These are phyloP conservation scores for Globisporangium ultimum DNA, from an alignment of 352 stramenopile genomes.

Conservation along the genomic window DNA sequence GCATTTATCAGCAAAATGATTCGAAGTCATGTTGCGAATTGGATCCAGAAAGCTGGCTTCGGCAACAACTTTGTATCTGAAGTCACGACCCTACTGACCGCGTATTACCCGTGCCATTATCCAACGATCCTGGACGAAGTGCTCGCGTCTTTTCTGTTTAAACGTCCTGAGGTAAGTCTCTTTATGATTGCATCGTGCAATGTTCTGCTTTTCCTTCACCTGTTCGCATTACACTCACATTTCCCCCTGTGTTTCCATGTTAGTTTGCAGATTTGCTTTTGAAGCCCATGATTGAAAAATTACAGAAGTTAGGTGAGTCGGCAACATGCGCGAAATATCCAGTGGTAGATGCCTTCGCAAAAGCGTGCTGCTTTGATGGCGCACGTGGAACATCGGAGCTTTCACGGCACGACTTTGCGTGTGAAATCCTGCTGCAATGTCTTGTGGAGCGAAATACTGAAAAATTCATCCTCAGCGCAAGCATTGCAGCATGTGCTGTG, in stretches of 20 bases:
- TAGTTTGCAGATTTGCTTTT: conserved; percentile 60
- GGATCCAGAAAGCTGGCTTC: conserved; percentile 64
- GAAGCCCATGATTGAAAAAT: conserved; percentile 65
- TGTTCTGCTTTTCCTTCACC: too few species aligned
- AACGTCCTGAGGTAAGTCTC: conserved; percentile 46
- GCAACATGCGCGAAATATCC: conserved; percentile 60
- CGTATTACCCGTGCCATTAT: conserved; percentile 83
- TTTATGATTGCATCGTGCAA: not conserved
- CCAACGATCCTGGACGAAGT: conserved; percentile 82
- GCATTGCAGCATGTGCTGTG: conserved; percentile 60
- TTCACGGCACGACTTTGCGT: conserved; percentile 59
- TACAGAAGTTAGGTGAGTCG: conserved; percentile 60
- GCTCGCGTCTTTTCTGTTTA: conserved; percentile 70
- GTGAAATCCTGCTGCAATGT: conserved; percentile 64
- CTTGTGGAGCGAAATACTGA: conserved; percentile 74
- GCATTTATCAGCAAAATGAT: conserved; percentile 50
- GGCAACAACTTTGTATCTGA: conserved; percentile 66
- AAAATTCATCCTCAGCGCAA: conserved; percentile 70
- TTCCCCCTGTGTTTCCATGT: not conserved
- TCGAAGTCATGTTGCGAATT: conserved; percentile 65
- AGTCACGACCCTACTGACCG: conserved; percentile 62
- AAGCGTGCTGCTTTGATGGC: conserved; percentile 22
- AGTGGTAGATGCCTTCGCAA: conserved; percentile 59
- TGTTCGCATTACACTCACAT: conserved; percentile 1
- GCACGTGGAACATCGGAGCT: conserved; percentile 12